Evolutionary conservation across 208 protist genomes (phyloP).

Genomic region (Leishmania tarentolae): DNA sequence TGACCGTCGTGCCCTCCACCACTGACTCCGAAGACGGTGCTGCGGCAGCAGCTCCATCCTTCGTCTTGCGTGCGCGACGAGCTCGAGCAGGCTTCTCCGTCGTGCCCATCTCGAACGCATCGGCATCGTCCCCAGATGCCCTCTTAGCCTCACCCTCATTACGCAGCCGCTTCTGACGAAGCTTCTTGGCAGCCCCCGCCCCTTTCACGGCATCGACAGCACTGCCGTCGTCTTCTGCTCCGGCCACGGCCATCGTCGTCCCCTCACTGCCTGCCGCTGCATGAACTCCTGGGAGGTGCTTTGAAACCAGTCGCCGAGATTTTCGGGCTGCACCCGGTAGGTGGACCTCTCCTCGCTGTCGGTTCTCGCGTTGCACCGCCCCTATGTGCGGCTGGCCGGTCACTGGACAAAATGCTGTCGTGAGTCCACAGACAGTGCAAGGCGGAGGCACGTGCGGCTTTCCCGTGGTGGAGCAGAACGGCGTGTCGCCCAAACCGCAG

Average conservation of each 20-base stretch:
- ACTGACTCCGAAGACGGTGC: neutral
- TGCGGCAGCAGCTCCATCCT: neutral
- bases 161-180: constrained; percentile 25
- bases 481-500: constrained; percentile 53
- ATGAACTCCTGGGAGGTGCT: neutral
- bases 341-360: constrained; percentile 53
- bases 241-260: constrained; percentile 23
- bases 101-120: neutral
- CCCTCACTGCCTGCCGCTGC: constrained; percentile 6
- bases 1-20: neutral
- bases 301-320: constrained; percentile 1
- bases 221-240: constrained; percentile 17
- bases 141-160: neutral
- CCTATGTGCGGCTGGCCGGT: constrained; percentile 57
- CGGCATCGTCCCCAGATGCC: neutral
- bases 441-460: constrained; percentile 41
- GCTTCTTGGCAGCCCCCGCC: constrained; percentile 10
- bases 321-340: constrained; percentile 28
- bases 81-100: neutral
- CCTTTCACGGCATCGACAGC: neutral
- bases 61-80: constrained; percentile 9
- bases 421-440: constrained; percentile 52
- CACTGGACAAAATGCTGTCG: constrained; percentile 67
- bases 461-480: constrained; percentile 68
- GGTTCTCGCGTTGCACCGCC: constrained; percentile 32